phyloP scores from a whole-genome alignment of 2,329 filamentous ascomycete species.

The Neophaeococcomyces aloes region DNA sequence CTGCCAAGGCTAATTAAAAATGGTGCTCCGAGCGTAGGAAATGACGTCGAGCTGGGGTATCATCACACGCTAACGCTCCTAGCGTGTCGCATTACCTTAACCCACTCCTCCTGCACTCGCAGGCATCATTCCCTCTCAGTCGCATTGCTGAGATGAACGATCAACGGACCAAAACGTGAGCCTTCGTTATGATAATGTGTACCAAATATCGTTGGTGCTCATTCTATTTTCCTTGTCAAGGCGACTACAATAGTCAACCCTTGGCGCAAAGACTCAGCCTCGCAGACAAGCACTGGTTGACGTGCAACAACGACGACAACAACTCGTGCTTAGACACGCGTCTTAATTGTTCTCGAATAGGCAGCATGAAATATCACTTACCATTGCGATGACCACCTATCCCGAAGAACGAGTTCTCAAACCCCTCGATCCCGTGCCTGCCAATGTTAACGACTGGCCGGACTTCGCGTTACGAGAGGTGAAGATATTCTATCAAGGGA shows the following conservation, averaged over 20 bases:
- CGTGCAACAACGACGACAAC: neutral
- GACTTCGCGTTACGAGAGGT: slow-evolving; percentile 48
- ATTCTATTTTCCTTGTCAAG: slow-evolving; percentile 1
- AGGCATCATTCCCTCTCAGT: too few species aligned
- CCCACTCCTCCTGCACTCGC: too few species aligned
- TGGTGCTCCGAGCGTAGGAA: too few species aligned
- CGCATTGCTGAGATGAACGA: too few species aligned
- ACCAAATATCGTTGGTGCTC: slow-evolving; percentile 1
- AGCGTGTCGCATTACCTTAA: too few species aligned
- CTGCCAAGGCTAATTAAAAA: too few species aligned
- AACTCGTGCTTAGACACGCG: neutral
- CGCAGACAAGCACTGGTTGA: neutral
- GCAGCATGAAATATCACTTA: slow-evolving; percentile 14
- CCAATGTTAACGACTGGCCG: slow-evolving; percentile 48
- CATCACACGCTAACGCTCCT: too few species aligned
- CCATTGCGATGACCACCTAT: slow-evolving; percentile 18
- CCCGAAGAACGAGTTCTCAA: slow-evolving; percentile 34
- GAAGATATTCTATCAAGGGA: slow-evolving; percentile 40
- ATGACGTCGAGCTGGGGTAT: too few species aligned
- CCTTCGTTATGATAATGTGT: slow-evolving; percentile 5
- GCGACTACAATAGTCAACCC: slow-evolving; percentile 2
- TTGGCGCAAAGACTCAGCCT: neutral
- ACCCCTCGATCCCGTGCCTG: slow-evolving; percentile 33
- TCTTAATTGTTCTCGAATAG: neutral
- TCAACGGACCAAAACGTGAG: neutral